Percentiles rank a stretch among this genome's conserved stretches.
phyloP scores from a whole-genome alignment of 176 grass and related monocot genomes.

The Coix lacrymajobi region DNA sequence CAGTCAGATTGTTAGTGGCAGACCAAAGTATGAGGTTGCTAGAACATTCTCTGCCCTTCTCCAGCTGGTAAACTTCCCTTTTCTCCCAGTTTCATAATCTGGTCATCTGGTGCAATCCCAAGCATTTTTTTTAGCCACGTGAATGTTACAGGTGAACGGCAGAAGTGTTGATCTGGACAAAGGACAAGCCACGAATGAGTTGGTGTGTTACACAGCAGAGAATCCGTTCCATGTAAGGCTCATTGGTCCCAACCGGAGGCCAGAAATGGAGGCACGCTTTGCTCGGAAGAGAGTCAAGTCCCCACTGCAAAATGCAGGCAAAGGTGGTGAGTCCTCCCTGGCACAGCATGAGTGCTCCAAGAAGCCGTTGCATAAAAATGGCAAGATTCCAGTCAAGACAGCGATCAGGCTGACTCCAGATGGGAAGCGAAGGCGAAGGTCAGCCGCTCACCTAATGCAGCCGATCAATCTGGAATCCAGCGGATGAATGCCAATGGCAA shows the following conservation, averaged over 20 bases:
- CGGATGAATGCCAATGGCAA: slow-evolving; percentile 4
- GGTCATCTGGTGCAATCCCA: neutral
- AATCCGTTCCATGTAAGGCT: slow-evolving; percentile 73
- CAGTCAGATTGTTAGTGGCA: slow-evolving; percentile 54
- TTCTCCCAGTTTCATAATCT: neutral
- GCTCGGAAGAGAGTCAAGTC: slow-evolving; percentile 71
- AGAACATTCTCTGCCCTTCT: slow-evolving; percentile 98
- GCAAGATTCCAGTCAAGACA: slow-evolving; percentile 46
- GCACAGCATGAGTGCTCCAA: slow-evolving; percentile 21
- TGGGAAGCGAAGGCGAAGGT: slow-evolving; percentile 70
- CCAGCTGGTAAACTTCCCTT: slow-evolving; percentile 65
- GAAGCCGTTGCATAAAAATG: slow-evolving; percentile 42
- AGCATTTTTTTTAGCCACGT: neutral
- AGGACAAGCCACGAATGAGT: slow-evolving; percentile 33
- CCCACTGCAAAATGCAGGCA: slow-evolving; percentile 35
- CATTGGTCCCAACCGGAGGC: slow-evolving; percentile 32
- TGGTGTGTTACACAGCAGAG: slow-evolving; percentile 69
- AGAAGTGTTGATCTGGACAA: slow-evolving; percentile 79
- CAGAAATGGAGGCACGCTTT: slow-evolving; percentile 28
- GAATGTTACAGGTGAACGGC: slow-evolving; percentile 64
- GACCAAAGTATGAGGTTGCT: slow-evolving; percentile 74
- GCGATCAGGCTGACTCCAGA: slow-evolving; percentile 65
- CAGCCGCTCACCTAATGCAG: slow-evolving; percentile 28
- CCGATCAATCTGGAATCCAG: slow-evolving; percentile 39
- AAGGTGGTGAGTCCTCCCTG: neutral